Evolutionary conservation across 139 green algal species (phyloP).

Genomic region (Diplosphaera chodatii): DNA sequence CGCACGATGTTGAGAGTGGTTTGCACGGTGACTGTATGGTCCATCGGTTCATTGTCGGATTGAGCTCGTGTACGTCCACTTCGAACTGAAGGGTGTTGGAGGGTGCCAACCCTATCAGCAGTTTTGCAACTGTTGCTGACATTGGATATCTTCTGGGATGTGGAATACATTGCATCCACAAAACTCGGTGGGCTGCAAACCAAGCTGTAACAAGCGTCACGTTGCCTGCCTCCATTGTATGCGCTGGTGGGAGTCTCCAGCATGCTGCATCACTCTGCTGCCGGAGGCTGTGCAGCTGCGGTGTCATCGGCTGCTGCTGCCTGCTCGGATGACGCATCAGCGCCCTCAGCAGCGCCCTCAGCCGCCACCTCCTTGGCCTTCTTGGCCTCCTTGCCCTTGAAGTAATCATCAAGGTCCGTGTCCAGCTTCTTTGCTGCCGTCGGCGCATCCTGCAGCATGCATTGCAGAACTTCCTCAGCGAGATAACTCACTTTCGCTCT

Average conservation of each 20-base stretch:
- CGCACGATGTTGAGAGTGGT: no score
- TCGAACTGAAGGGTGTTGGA: neutral
- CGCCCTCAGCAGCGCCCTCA: slow-evolving; percentile 1
- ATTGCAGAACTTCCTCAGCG: no score
- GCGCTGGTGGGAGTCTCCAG: no score
- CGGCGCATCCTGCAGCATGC: neutral
- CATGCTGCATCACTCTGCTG: neutral
- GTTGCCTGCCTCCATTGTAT: no score
- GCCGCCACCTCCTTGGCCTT: slow-evolving; percentile 1
- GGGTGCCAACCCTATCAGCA: no score
- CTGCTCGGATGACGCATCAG: neutral
- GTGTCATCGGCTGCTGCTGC: slow-evolving; percentile 1
- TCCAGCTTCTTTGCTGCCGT: slow-evolving; percentile 18
- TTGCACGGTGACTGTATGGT: neutral
- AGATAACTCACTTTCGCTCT: no score
- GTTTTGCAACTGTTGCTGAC: no score
- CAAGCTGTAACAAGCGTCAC: neutral
- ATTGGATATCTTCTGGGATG: no score
- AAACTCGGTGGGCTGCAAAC: no score
- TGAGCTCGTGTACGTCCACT: no score
- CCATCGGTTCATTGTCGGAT: no score
- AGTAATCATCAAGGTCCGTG: slow-evolving; percentile 32
- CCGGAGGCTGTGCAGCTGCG: neutral
- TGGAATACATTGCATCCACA: no score
- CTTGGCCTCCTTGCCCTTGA: slow-evolving; percentile 4